These are phyloP conservation scores for Plectranthus barbatus DNA, from an alignment of 257 asterid species.

Conservation along the genomic window DNA sequence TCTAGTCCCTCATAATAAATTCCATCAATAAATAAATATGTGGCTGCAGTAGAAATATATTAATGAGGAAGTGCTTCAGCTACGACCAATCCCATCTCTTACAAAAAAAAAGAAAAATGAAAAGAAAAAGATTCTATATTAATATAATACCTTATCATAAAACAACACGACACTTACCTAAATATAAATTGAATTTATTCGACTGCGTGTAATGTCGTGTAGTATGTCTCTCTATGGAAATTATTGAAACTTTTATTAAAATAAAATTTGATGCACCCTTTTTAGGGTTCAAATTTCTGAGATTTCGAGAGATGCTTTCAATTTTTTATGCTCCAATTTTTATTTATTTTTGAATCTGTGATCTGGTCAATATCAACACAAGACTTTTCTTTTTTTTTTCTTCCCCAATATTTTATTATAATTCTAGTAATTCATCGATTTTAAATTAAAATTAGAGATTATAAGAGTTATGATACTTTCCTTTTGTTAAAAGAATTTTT, in stretches of 20 bases:
- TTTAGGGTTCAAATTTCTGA: conserved; percentile 28
- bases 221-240: conserved; percentile 16
- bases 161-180: background rate
- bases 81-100: background rate
- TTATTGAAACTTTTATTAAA: background rate
- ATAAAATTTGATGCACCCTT: background rate
- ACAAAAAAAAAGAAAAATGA: background rate
- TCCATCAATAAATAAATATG: background rate
- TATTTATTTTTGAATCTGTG: conserved; percentile 14
- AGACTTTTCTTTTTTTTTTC: background rate
- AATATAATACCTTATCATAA: background rate
- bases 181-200: conserved; percentile 2
- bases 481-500: no score
- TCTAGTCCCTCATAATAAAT: no score
- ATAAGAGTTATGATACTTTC: no score
- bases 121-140: no score
- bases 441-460: no score
- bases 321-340: background rate
- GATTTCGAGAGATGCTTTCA: conserved; percentile 21
- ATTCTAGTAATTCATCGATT: background rate
- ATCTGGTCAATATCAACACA: conserved; percentile 23
- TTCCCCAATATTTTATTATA: background rate
- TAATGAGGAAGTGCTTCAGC: background rate
- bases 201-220: conserved; percentile 21
- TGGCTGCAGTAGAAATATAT: background rate